Evolutionary conservation across 192 early-diverging fungal genomes (phyloP).

Genomic region (Haplosporangium gracile): DNA sequence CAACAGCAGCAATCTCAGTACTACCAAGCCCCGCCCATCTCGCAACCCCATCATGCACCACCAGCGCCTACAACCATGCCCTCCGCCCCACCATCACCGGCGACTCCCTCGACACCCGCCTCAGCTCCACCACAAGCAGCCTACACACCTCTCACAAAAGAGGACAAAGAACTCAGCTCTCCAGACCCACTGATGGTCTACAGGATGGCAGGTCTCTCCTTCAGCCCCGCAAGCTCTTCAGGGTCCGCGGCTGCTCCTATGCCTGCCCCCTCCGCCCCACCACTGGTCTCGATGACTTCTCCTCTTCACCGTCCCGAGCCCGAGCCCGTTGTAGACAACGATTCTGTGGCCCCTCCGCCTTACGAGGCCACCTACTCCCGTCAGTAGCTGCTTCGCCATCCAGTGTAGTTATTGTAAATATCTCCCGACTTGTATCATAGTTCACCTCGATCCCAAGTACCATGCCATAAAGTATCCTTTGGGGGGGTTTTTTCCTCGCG

Average conservation of each 20-base stretch:
- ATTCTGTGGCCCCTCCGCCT: constrained; percentile 24
- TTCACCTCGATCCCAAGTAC: neutral
- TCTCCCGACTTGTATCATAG: neutral
- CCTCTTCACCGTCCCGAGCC: neutral
- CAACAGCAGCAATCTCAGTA: neutral
- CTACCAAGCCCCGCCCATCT: neutral
- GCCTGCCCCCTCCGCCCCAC: constrained; percentile 11
- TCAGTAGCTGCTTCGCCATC: neutral
- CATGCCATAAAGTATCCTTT: neutral
- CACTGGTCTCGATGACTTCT: neutral
- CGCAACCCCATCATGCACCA: neutral
- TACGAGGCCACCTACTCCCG: constrained; percentile 20
- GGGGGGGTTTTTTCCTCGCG: neutral
- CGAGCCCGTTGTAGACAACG: neutral
- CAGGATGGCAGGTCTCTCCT: constrained; percentile 14
- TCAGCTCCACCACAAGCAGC: neutral
- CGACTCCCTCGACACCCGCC: neutral
- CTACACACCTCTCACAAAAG: neutral
- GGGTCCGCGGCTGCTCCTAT: neutral
- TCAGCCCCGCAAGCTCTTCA: neutral
- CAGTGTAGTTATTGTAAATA: neutral
- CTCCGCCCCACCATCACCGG: neutral
- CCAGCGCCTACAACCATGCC: neutral
- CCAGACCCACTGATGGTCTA: constrained; percentile 23
- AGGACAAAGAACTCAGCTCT: constrained; percentile 10